These are phyloP conservation scores for Clitoria ternatea DNA, from an alignment of 306 rosid genomes.

Conservation along the genomic window DNA sequence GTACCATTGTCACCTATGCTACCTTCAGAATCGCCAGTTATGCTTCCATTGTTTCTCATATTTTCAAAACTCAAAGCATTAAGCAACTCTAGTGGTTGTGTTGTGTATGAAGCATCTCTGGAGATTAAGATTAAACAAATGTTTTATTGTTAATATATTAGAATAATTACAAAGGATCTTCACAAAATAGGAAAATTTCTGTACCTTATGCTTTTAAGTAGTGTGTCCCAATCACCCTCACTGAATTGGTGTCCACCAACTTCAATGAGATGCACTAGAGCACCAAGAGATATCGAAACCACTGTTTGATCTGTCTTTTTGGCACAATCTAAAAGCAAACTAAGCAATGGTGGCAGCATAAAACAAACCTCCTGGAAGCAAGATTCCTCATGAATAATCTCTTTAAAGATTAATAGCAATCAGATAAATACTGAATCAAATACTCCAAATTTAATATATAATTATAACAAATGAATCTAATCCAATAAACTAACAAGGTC, in stretches of 20 bases:
- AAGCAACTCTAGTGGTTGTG: conserved; percentile 93
- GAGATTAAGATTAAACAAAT: conserved; percentile 23
- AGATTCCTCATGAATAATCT: conserved; percentile 5
- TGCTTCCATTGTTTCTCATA: conserved; percentile 42
- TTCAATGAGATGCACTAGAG: conserved; percentile 92
- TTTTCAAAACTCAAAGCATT: conserved; percentile 75
- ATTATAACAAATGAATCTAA: conserved; percentile 15
- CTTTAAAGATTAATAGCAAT: neutral
- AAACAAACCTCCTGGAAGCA: conserved; percentile 93
- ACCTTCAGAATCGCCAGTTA: conserved; percentile 44
- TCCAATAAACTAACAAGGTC: conserved; percentile 15
- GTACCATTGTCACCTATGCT: conserved; percentile 38
- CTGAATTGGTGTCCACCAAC: conserved; percentile 99
- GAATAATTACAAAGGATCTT: conserved; percentile 13
- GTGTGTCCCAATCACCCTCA: conserved; percentile 88
- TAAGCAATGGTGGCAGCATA: conserved; percentile 88
- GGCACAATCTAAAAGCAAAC: conserved; percentile 96
- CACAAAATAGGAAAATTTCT: conserved; percentile 8
- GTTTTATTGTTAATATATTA: conserved; percentile 11
- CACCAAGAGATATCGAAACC: conserved; percentile 97
- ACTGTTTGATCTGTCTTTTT: conserved; percentile 96
- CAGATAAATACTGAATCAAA: neutral
- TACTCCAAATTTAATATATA: neutral
- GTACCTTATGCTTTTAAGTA: conserved; percentile 91
- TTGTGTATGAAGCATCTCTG: conserved; percentile 95